phyloP scores from a whole-genome alignment of 2,329 filamentous ascomycete species.

The Cladosporium cucumerinum region DNA sequence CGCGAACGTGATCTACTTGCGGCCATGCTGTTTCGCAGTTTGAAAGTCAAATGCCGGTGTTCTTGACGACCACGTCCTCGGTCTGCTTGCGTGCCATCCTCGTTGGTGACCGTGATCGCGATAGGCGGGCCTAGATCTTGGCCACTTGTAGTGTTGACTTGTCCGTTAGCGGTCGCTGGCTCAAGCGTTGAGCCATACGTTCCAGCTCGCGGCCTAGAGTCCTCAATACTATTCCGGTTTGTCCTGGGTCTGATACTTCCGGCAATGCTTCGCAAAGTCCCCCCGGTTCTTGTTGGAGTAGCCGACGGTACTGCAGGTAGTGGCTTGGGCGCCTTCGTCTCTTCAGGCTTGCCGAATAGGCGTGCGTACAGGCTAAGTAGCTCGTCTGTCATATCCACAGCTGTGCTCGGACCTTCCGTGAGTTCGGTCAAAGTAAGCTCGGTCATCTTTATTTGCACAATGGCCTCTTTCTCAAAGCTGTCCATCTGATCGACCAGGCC shows the following conservation, averaged over 20 bases:
- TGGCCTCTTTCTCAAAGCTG: conserved; percentile 75
- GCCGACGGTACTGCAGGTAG: conserved; percentile 45
- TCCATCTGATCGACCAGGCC: conserved; percentile 77
- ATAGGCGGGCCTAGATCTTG: conserved; percentile 49
- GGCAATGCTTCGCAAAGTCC: conserved; percentile 51
- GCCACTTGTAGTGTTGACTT: conserved; percentile 17
- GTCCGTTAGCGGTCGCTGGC: not conserved
- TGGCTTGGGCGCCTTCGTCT: conserved; percentile 43
- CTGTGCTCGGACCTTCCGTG: conserved; percentile 75
- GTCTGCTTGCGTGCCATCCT: conserved; percentile 43
- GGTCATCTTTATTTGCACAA: conserved; percentile 95
- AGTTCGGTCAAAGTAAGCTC: conserved; percentile 81
- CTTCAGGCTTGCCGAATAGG: conserved; percentile 66
- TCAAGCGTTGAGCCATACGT: conserved; percentile 1
- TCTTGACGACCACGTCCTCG: conserved; percentile 37
- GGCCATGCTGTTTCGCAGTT: conserved; percentile 16
- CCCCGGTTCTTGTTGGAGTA: conserved; percentile 28
- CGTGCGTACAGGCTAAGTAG: conserved; percentile 76
- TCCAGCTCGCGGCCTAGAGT: not conserved
- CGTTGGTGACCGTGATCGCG: conserved; percentile 72
- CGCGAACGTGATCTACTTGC: conserved; percentile 7
- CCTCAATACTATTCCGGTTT: conserved; percentile 25
- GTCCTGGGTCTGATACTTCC: conserved; percentile 68
- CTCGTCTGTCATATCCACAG: conserved; percentile 85
- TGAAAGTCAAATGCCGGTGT: conserved; percentile 32